phyloP scores from a whole-genome alignment of 805 yeast genomes.

The Pichia insulana region DNA sequence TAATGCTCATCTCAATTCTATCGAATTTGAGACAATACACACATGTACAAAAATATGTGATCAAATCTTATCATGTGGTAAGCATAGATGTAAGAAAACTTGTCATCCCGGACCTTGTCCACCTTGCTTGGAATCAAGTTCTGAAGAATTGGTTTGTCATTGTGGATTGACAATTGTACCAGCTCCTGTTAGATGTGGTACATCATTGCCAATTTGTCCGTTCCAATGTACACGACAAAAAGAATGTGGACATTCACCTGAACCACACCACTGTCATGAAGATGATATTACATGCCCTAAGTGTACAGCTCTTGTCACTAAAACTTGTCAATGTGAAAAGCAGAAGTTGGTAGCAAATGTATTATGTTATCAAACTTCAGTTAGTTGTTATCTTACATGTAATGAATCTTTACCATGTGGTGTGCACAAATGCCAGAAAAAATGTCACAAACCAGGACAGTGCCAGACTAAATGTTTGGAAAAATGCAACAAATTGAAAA shows the following conservation, averaged over 20 bases:
- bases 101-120: slow-evolving; percentile 79
- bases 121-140: slow-evolving; percentile 73
- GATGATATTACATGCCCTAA: slow-evolving; percentile 59
- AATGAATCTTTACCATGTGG: slow-evolving; percentile 40
- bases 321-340: slow-evolving; percentile 26
- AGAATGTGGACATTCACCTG: slow-evolving; percentile 64
- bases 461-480: slow-evolving; percentile 55
- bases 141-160: slow-evolving; percentile 68
- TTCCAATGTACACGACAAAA: slow-evolving; percentile 51
- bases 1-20: slow-evolving; percentile 37
- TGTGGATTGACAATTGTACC: slow-evolving; percentile 71
- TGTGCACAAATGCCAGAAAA: slow-evolving; percentile 39
- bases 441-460: slow-evolving; percentile 49
- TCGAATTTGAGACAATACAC: slow-evolving; percentile 63
- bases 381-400: slow-evolving; percentile 65
- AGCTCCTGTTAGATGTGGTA: slow-evolving; percentile 85
- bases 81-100: slow-evolving; percentile 56
- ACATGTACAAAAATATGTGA: slow-evolving; percentile 64
- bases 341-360: slow-evolving; percentile 42
- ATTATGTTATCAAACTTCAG: slow-evolving; percentile 58
- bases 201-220: slow-evolving; percentile 53
- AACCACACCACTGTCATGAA: slow-evolving; percentile 70
- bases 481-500: slow-evolving; percentile 45
- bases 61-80: slow-evolving; percentile 51
- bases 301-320: slow-evolving; percentile 44